Conservation (phyloP, 306 rosid species). For the Trifolium repens region DNA sequence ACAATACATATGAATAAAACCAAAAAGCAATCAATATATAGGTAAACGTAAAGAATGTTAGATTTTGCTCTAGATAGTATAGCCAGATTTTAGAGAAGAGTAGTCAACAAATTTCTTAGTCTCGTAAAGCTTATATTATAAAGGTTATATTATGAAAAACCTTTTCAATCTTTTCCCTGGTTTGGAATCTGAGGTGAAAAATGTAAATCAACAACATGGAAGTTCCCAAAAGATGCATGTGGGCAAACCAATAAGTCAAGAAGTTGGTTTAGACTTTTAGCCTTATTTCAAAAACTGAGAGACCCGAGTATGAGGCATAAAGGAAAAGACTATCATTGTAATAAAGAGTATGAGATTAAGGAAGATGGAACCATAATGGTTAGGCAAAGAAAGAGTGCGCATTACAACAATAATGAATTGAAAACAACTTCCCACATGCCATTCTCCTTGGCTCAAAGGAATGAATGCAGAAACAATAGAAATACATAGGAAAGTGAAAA, state of each 20-base stretch:
- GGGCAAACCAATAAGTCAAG: not conserved
- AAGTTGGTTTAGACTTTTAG: constrained; percentile 1
- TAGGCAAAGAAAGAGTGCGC: no score
- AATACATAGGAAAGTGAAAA: not conserved
- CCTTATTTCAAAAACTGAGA: not conserved
- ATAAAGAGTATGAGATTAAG: no score
- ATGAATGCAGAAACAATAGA: no score
- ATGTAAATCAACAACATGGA: not conserved
- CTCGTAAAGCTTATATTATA: not conserved
- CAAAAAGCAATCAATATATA: not conserved
- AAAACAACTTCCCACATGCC: no score
- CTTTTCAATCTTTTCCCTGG: not conserved
- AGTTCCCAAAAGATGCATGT: not conserved
- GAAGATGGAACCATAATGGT: no score
- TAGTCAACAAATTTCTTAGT: not conserved
- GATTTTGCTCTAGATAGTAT: not conserved
- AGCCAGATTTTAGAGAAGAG: not conserved
- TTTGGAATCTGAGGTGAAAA: not conserved
- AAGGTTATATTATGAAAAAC: not conserved
- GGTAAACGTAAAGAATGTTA: not conserved
- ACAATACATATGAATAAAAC: not conserved
- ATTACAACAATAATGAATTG: no score
- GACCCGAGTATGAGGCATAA: no score
- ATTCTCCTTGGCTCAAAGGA: no score
- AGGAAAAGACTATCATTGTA: no score